Evolutionary conservation across 208 protist genomes (phyloP).

Genomic region (Spongospora subterranea): DNA sequence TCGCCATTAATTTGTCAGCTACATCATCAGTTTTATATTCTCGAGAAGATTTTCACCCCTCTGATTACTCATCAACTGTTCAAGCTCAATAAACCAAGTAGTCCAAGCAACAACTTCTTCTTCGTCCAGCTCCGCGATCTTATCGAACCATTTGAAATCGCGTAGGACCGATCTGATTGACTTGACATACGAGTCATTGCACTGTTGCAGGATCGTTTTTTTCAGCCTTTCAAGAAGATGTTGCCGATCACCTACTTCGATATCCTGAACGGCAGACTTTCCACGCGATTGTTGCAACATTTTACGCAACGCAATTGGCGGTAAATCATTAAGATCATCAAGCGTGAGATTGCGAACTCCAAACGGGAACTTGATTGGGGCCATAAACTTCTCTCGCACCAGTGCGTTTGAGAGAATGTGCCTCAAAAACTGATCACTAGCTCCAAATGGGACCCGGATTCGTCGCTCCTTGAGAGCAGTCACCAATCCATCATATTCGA

Average conservation of each 20-base stretch:
- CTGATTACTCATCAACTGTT: not conserved
- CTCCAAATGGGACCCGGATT: slow-evolving; percentile 37
- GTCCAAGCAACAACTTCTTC: not conserved
- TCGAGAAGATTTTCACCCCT: not conserved
- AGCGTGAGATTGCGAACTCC: not conserved
- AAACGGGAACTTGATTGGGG: slow-evolving; percentile 55
- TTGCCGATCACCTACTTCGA: not conserved
- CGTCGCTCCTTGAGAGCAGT: slow-evolving; percentile 28
- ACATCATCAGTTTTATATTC: not conserved
- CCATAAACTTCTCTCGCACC: not conserved
- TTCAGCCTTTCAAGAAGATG: not conserved
- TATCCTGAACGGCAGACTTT: not conserved
- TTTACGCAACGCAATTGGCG: not conserved
- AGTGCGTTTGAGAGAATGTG: not conserved
- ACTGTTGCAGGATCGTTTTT: slow-evolving; percentile 41
- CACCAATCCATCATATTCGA: not conserved
- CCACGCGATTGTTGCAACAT: slow-evolving; percentile 20
- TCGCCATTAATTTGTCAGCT: not conserved
- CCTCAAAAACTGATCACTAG: slow-evolving; percentile 26
- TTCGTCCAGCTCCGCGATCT: slow-evolving; percentile 6
- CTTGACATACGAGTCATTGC: not conserved
- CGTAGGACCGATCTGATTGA: not conserved
- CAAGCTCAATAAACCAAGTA: not conserved
- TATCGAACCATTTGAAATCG: not conserved
- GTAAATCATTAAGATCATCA: slow-evolving; percentile 11